A percentile compares a stretch with the other conserved stretches of the same genome.
phyloP scores from a whole-genome alignment of 108 stramenopile genomes.

The Skeletonema grethae region DNA sequence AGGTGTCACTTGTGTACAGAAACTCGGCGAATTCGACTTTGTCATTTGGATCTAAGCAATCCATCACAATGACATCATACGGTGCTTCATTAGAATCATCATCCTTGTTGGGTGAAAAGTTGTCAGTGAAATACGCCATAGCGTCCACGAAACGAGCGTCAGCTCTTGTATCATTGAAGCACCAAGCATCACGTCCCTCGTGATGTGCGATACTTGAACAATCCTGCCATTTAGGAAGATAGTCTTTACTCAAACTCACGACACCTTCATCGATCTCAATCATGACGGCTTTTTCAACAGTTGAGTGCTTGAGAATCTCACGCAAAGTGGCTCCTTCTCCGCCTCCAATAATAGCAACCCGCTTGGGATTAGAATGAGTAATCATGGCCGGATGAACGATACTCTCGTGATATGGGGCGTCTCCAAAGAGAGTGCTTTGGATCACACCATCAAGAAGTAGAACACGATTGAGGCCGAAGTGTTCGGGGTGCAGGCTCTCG shows the following conservation, averaged over 20 bases:
- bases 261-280: conserved; percentile 84
- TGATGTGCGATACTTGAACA: conserved; percentile 58
- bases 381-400: conserved; percentile 95
- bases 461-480: conserved; percentile 58
- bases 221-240: conserved; percentile 67
- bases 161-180: conserved; percentile 74
- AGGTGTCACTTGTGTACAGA: conserved; percentile 47
- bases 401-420: conserved; percentile 83
- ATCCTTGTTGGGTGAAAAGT: conserved; percentile 16
- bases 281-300: conserved; percentile 84
- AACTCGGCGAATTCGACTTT: conserved; percentile 45
- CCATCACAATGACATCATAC: conserved; percentile 61
- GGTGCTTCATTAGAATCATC: conserved; percentile 24
- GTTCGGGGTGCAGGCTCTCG: conserved; percentile 41
- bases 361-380: conserved; percentile 80
- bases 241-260: conserved; percentile 68
- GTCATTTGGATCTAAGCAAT: conserved; percentile 57
- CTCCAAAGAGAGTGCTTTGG: conserved; percentile 57
- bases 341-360: conserved; percentile 91
- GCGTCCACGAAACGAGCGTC: conserved; percentile 55
- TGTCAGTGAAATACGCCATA: conserved; percentile 62
- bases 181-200: conserved; percentile 43
- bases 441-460: conserved; percentile 72
- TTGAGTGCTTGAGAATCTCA: conserved; percentile 83
- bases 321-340: conserved; percentile 89